phyloP scores from a whole-genome alignment of 306 rosid genomes.

The Cucumis melo region DNA sequence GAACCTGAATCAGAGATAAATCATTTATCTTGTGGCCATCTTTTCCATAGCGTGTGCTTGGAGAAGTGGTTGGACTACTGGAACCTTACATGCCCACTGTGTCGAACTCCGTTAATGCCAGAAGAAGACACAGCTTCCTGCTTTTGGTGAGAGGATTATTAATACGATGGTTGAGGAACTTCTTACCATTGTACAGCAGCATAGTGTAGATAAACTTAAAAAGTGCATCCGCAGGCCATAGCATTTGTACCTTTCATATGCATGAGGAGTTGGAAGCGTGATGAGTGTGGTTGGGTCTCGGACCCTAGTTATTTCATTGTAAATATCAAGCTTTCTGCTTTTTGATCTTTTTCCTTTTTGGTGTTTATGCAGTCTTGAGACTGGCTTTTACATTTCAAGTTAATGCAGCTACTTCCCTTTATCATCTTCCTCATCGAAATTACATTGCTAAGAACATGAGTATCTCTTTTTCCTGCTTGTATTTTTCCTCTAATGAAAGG shows the following conservation, averaged over 20 bases:
- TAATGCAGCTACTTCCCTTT: not conserved
- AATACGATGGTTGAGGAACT: not conserved
- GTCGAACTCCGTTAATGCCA: slow-evolving; percentile 73
- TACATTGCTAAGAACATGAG: not conserved
- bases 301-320: not conserved
- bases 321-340: not conserved
- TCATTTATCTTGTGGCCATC: slow-evolving; percentile 67
- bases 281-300: not conserved
- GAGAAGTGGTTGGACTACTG: slow-evolving; percentile 88
- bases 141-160: slow-evolving; percentile 36
- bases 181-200: not conserved
- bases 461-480: not conserved
- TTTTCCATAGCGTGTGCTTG: slow-evolving; percentile 76
- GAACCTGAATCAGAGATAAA: slow-evolving; percentile 76
- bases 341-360: not conserved
- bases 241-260: slow-evolving; percentile 7
- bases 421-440: not conserved
- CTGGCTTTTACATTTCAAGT: not conserved
- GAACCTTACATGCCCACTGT: slow-evolving; percentile 94
- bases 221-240: slow-evolving; percentile 5
- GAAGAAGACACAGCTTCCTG: slow-evolving; percentile 47
- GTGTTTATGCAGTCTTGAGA: not conserved
- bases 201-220: slow-evolving; percentile 3
- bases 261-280: slow-evolving; percentile 7
- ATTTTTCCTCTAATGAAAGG: not conserved